These are phyloP conservation scores for Pythium periplocum DNA, from an alignment of 352 stramenopile species.

Conservation along the genomic window DNA sequence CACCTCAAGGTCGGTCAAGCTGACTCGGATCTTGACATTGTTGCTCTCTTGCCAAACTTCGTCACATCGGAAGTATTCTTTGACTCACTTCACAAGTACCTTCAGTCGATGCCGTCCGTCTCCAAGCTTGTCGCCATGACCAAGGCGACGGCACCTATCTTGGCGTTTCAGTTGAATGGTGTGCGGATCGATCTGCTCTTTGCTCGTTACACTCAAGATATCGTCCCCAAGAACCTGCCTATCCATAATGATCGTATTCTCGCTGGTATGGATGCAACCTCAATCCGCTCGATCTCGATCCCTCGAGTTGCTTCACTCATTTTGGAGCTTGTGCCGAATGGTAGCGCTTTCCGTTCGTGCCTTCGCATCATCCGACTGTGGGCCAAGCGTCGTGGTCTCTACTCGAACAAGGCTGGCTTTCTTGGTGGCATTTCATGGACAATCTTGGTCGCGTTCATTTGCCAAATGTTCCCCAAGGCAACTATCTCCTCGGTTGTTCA, in stretches of 20 bases:
- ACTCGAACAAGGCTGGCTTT: conserved; percentile 83
- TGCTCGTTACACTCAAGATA: conserved; percentile 54
- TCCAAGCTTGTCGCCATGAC: conserved; percentile 63
- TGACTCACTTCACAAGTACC: conserved; percentile 44
- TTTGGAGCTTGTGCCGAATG: conserved; percentile 76
- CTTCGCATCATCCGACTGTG: conserved; percentile 73
- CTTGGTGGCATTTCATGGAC: conserved; percentile 82
- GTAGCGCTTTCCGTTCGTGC: conserved; percentile 56
- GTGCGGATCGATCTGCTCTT: conserved; percentile 78
- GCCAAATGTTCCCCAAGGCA: conserved; percentile 82
- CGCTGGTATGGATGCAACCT: conserved; percentile 63
- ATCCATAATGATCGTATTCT: conserved; percentile 76
- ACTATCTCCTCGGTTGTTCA: conserved; percentile 67
- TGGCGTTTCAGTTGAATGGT: conserved; percentile 65
- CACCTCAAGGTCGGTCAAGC: conserved; percentile 71
- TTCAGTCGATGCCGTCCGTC: conserved; percentile 32
- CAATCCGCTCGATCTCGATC: conserved; percentile 75
- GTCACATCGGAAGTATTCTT: conserved; percentile 71
- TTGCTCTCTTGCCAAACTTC: conserved; percentile 58
- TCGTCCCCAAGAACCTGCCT: conserved; percentile 69
- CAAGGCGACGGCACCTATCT: conserved; percentile 67
- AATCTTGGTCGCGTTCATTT: conserved; percentile 82
- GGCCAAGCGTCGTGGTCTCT: conserved; percentile 68
- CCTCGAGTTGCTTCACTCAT: conserved; percentile 73
- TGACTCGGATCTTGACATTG: conserved; percentile 79